Conservation (phyloP, 257 asterid genomes). For the Gentiana dahurica region DNA sequence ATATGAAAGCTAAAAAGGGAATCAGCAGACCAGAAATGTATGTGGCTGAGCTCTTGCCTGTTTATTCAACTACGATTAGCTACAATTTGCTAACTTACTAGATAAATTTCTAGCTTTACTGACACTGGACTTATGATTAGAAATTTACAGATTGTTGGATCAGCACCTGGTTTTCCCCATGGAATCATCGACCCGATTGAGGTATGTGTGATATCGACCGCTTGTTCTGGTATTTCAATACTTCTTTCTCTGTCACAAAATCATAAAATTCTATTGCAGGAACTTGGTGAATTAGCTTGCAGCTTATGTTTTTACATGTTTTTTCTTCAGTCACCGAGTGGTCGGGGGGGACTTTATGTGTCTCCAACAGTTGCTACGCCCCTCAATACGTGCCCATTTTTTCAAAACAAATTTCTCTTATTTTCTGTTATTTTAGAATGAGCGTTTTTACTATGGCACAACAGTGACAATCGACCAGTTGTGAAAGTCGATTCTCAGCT, state of each 20-base stretch:
- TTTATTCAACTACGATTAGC: background rate
- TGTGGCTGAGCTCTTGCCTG: constrained; percentile 13
- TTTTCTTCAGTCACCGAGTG: constrained; percentile 75
- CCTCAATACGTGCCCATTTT: no score
- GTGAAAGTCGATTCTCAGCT: no score
- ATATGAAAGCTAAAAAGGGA: constrained; percentile 79
- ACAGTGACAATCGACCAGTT: no score
- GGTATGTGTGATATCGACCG: constrained; percentile 31
- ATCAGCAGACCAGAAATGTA: constrained; percentile 89
- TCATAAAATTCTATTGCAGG: constrained; percentile 25
- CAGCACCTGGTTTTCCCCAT: constrained; percentile 99
- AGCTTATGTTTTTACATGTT: constrained; percentile 48
- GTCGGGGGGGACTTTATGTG: constrained; percentile 91
- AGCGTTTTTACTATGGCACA: no score
- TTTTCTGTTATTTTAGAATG: no score
- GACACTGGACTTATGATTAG: background rate
- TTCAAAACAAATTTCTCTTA: no score
- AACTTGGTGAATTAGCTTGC: constrained; percentile 83
- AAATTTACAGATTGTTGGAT: constrained; percentile 79
- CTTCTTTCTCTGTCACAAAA: no score
- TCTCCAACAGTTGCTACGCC: constrained; percentile 73
- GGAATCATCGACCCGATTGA: constrained; percentile 97
- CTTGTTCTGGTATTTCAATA: background rate
- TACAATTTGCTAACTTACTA: background rate
- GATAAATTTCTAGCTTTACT: background rate